phyloP scores from a whole-genome alignment of 1,139 yeast genomes.

The Yamadazyma conglobata region DNA sequence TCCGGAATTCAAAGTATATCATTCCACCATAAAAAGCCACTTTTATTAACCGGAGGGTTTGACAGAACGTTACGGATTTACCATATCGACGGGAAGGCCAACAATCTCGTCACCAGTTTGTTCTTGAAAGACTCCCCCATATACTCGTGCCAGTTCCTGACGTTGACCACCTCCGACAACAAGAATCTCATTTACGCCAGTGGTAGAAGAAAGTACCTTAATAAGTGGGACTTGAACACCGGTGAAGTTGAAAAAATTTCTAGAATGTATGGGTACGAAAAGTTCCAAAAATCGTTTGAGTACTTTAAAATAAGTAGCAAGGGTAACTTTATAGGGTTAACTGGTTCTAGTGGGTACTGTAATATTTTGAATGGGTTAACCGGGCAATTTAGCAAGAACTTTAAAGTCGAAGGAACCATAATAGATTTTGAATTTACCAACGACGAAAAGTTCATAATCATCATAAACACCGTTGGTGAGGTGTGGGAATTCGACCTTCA shows the following conservation, averaged over 20 bases:
- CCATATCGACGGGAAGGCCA: conserved; percentile 87
- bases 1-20: conserved; percentile 80
- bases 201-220: conserved; percentile 90
- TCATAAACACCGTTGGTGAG: conserved; percentile 78
- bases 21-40: conserved; percentile 84
- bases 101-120: conserved; percentile 77
- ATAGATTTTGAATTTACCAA: conserved; percentile 73
- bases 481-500: conserved; percentile 80
- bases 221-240: conserved; percentile 79
- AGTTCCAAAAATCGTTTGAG: conserved; percentile 84
- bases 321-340: conserved; percentile 71
- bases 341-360: conserved; percentile 89
- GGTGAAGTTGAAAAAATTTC: conserved; percentile 82
- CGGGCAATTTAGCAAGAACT: conserved; percentile 84
- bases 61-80: conserved; percentile 84
- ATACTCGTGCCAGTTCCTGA: conserved; percentile 66
- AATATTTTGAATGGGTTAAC: conserved; percentile 71
- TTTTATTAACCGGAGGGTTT: conserved; percentile 85
- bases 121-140: conserved; percentile 79
- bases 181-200: conserved; percentile 66
- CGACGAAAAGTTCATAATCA: conserved; percentile 54
- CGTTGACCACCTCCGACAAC: conserved; percentile 38
- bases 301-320: conserved; percentile 67
- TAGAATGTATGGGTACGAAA: conserved; percentile 88
- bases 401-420: conserved; percentile 81